Evolutionary conservation across 768 basidiomycete species (phyloP).

Genomic region (Mycena filopes): DNA sequence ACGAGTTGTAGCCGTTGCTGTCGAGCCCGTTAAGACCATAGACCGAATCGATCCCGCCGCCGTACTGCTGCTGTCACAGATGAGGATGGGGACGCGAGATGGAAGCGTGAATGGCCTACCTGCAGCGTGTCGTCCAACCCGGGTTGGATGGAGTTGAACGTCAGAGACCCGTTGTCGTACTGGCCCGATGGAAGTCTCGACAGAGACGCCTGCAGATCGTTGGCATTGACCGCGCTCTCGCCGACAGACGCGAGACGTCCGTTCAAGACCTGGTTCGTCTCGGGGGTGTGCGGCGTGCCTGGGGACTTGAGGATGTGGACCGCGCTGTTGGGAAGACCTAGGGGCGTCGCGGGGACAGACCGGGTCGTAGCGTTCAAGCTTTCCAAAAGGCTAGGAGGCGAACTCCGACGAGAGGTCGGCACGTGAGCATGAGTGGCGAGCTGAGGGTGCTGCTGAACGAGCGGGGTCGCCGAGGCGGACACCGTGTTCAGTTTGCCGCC

Average conservation of each 20-base stretch:
- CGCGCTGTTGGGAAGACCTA: slow-evolving; percentile 63
- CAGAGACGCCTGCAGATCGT: slow-evolving; percentile 77
- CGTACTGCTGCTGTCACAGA: slow-evolving; percentile 57
- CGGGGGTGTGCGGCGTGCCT: slow-evolving; percentile 73
- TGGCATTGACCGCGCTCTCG: slow-evolving; percentile 60
- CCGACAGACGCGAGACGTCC: slow-evolving; percentile 68
- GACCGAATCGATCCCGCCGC: slow-evolving; percentile 59
- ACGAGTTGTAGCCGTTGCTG: slow-evolving; percentile 63
- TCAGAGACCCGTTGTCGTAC: slow-evolving; percentile 65
- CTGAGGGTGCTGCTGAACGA: slow-evolving; percentile 71
- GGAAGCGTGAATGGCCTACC: slow-evolving; percentile 49
- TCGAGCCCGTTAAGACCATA: slow-evolving; percentile 64
- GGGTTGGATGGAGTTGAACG: slow-evolving; percentile 63
- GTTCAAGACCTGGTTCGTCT: slow-evolving; percentile 62
- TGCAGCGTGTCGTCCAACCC: slow-evolving; percentile 63
- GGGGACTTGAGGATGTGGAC: slow-evolving; percentile 72
- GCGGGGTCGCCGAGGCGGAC: slow-evolving; percentile 73
- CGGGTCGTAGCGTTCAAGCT: slow-evolving; percentile 70
- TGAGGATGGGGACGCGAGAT: slow-evolving; percentile 24
- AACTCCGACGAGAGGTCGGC: slow-evolving; percentile 76
- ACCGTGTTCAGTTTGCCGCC: slow-evolving; percentile 56
- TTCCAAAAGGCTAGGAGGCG: slow-evolving; percentile 75
- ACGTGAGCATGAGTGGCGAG: slow-evolving; percentile 47
- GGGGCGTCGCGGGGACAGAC: slow-evolving; percentile 86
- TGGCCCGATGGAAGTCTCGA: slow-evolving; percentile 71